Evolutionary conservation across 805 yeast species (phyloP), one percentile per base, ranked within the genome.

Genomic region (Isabelozyma gotoi): DNA sequence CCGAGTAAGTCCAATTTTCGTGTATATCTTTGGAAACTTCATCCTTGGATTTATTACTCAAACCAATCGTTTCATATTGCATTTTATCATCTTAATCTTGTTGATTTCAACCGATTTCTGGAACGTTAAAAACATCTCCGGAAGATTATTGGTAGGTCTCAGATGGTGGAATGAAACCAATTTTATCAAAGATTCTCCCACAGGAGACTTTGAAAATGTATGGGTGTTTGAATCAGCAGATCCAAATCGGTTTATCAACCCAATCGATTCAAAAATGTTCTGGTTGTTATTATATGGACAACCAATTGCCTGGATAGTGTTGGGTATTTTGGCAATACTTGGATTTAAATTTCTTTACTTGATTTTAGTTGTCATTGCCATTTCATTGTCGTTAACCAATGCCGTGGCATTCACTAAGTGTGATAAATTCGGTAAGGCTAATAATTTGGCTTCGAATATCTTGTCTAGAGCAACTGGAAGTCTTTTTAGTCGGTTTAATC

Each of bases 141-240:
- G 99, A 1, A 71, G 98, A 45, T 76, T 88, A 44, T 65, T 92
- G 43, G 97, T 94, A 4, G 98, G 97, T 0, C 73, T 94, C 50
- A 76, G 95, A 50, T 92, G 99, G 99, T 92, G 98, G 97, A 94
- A 92, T 60, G 97, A 92, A 60, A 62, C 69, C 3, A 65, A 56
- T 41, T 48, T 53, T 12, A 56, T 60, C 8, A 60, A 60, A 15
- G 75, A 90, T 0, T 71, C 77, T 20, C 72, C 68, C 15, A 62
- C 76, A 7, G 88, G 88, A 1, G 67, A 64, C 15, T 66, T 65
- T 46, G 82, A 83, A 51, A 81, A 84, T 42, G 76, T 82, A 10
- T 88, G 96, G 96, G 96, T 89, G 16, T 88, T 88, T 57, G 96
- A 88, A 60, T 81, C 89, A 2, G 91, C 94, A 3, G 88, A 87